Percentiles rank a stretch among this genome's conserved stretches.
Evolutionary conservation across 805 yeast species (phyloP).

Genomic region (Metschnikowia similis): DNA sequence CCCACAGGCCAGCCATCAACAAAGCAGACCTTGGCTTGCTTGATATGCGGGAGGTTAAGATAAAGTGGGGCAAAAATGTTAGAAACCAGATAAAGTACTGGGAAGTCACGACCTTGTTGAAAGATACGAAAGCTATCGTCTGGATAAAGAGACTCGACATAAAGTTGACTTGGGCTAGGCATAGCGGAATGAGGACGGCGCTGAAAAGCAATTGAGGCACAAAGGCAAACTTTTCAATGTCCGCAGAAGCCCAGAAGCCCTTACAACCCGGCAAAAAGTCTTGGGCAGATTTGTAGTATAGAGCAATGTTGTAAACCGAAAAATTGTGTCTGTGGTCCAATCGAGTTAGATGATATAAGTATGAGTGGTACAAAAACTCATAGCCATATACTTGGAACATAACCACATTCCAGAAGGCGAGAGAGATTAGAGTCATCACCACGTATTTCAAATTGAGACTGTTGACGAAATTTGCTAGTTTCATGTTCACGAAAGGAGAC

Average conservation of each 20-base stretch:
- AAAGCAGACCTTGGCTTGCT: constrained; percentile 31
- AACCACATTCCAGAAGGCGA: constrained; percentile 43
- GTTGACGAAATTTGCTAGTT: constrained; percentile 33
- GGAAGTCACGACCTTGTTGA: constrained; percentile 71
- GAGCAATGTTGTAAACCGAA: constrained; percentile 73
- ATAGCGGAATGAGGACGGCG: constrained; percentile 54
- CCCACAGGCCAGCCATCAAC: constrained; percentile 54
- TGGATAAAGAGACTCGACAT: constrained; percentile 36
- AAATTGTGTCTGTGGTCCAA: constrained; percentile 95
- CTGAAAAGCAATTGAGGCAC: constrained; percentile 73
- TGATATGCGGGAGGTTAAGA: constrained; percentile 41
- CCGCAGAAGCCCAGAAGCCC: constrained; percentile 6
- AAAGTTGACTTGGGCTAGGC: constrained; percentile 29
- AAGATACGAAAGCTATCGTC: constrained; percentile 41
- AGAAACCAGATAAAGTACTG: constrained; percentile 96
- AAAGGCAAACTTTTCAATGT: constrained; percentile 62
- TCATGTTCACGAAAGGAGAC: constrained; percentile 14
- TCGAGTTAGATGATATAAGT: constrained; percentile 75
- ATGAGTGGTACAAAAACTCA: constrained; percentile 73
- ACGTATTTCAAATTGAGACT: constrained; percentile 23
- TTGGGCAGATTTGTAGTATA: constrained; percentile 56
- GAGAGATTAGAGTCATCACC: constrained; percentile 37
- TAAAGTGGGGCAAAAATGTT: constrained; percentile 72
- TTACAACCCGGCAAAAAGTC: neutral
- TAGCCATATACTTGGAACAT: constrained; percentile 73